Evolutionary conservation across 2,329 filamentous ascomycete genomes (phyloP), one percentile per base, ranked within the genome.

Genomic region (Sporothrix schenckii): DNA sequence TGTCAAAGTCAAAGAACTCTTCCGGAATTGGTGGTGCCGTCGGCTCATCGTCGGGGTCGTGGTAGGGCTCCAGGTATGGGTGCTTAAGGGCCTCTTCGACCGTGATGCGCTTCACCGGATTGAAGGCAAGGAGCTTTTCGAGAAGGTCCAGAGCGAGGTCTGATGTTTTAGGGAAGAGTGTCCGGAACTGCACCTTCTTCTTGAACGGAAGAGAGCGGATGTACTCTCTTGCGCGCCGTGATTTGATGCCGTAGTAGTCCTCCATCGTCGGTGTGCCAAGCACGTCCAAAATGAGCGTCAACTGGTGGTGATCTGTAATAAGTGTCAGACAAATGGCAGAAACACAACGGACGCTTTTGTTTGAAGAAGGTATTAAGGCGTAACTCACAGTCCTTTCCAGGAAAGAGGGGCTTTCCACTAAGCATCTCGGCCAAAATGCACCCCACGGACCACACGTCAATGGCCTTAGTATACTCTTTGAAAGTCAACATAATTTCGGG

Each of bases 401-500:
- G 95, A 84, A 99, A 99, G 60, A 99, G 83, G 21, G 95, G 95
- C 86, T 99, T 99, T 75, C 95, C 95, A 80, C 93, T 98, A 73
- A 99, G 85, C 95, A 99, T 99, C 85, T 99, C 95, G 4, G 95
- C 95, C 76, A 99, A 83, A 76, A 99, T 99, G 78, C 95, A 99
- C 70, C 95, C 95, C 67, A 99, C 95, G 77, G 94, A 97, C 95
- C 95, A 99, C 13, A 99, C 94, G 78, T 99, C 95, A 78, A 99
- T 99, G 56, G 95, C 95, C 83, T 98, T 99, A 77, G 95, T 99
- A 84, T 99, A 99, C 83, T 99, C 95, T 84, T 99, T 98, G 86
- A 98, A 99, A 14, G 95, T 99, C 83, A 99, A 91, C 95, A 99
- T 99, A 81, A 99, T 99, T 80, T 99, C 95, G 3, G 95, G 95